Percentiles rank a stretch among this genome's conserved stretches.
Conservation (phyloP, 2,329 filamentous ascomycete species). For the Fusarium napiforme region DNA sequence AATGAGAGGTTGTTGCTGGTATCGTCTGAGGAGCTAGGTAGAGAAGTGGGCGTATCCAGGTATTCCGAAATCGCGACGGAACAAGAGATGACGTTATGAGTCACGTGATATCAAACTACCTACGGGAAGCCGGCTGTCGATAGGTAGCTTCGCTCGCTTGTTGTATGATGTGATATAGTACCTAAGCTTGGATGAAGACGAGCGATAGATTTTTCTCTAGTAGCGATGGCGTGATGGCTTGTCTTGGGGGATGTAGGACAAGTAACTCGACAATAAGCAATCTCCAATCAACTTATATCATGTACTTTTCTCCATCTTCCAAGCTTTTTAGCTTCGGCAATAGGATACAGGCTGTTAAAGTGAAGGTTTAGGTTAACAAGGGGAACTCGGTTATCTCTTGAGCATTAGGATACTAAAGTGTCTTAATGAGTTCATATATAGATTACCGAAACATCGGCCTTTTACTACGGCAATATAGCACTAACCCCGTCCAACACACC, state of each 20-base stretch:
- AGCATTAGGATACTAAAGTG: not conserved
- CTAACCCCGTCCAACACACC: not conserved
- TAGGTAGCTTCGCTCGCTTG: not conserved
- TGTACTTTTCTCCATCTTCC: not conserved
- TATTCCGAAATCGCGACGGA: constrained; percentile 23
- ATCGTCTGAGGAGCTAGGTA: constrained; percentile 4
- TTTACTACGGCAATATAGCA: not conserved
- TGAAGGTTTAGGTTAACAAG: not conserved
- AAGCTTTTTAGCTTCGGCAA: not conserved
- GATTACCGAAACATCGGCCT: not conserved
- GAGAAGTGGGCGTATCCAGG: constrained; percentile 30
- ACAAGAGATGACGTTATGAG: constrained; percentile 33
- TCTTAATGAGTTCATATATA: not conserved
- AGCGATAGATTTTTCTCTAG: not conserved
- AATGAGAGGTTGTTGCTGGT: constrained; percentile 12
- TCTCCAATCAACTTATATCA: not conserved
- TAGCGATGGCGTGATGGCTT: not conserved
- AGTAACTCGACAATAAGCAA: not conserved
- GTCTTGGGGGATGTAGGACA: not conserved
- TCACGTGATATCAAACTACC: constrained; percentile 31
- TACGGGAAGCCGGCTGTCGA: constrained; percentile 1
- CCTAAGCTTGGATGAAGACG: not conserved
- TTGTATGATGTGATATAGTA: not conserved
- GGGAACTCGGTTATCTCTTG: not conserved
- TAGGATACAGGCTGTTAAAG: not conserved